Evolutionary conservation across 345 rosid species (phyloP).

Genomic region (Stellera chamaejasme): DNA sequence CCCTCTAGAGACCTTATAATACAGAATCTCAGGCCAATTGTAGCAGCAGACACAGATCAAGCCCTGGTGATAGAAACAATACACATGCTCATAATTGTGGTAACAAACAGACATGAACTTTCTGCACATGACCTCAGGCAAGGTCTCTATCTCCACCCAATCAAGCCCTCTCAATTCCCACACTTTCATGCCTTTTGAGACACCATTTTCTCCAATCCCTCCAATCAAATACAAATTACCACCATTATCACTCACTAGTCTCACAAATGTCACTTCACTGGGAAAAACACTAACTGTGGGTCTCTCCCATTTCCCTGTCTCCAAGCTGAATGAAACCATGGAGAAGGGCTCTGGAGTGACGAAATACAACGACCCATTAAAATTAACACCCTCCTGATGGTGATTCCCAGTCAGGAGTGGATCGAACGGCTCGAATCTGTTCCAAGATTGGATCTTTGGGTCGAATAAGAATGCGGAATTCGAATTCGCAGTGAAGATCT

Average conservation of each 20-base stretch:
- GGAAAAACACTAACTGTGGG: slow-evolving; percentile 27
- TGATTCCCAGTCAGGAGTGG: slow-evolving; percentile 28
- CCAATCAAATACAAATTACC: slow-evolving; percentile 66
- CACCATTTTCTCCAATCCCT: slow-evolving; percentile 74
- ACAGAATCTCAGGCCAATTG: slow-evolving; percentile 93
- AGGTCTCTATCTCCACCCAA: slow-evolving; percentile 50
- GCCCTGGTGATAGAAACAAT: slow-evolving; percentile 78
- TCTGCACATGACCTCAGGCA: slow-evolving; percentile 74
- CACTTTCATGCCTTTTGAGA: slow-evolving; percentile 61
- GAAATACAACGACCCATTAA: slow-evolving; percentile 48
- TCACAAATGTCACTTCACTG: slow-evolving; percentile 45
- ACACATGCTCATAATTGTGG: slow-evolving; percentile 84
- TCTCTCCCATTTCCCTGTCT: slow-evolving; percentile 39
- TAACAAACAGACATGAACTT: slow-evolving; percentile 81
- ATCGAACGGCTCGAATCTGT: slow-evolving; percentile 27
- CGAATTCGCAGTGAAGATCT: slow-evolving; percentile 50
- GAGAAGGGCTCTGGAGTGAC: slow-evolving; percentile 59
- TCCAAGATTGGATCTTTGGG: slow-evolving; percentile 46
- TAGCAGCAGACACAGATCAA: slow-evolving; percentile 85
- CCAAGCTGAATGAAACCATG: slow-evolving; percentile 34
- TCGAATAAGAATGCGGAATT: slow-evolving; percentile 47
- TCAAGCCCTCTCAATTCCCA: slow-evolving; percentile 43
- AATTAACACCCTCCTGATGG: slow-evolving; percentile 57
- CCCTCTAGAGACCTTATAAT: slow-evolving; percentile 50
- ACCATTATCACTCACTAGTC: slow-evolving; percentile 48